Evolutionary conservation across 495 filamentous ascomycete genomes (phyloP).

Genomic region (Margaritispora aquatica): DNA sequence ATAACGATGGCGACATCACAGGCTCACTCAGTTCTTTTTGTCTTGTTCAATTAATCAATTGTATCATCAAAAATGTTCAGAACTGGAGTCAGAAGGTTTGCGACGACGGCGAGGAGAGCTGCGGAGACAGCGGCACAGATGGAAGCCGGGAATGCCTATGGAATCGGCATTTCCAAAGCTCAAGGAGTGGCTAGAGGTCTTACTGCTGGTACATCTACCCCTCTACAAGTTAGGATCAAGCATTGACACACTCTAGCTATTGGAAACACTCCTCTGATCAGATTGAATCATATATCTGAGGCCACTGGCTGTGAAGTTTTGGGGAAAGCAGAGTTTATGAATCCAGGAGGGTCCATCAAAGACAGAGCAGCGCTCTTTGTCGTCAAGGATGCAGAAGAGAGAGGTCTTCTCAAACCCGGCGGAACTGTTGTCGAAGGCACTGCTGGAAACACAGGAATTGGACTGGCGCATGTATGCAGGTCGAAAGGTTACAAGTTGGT

Average conservation of each 20-base stretch:
- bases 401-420: slow-evolving; percentile 70
- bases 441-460: slow-evolving; percentile 96
- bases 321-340: slow-evolving; percentile 98
- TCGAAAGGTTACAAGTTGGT: slow-evolving; percentile 89
- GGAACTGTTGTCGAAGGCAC: slow-evolving; percentile 97
- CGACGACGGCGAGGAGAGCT: slow-evolving; percentile 46
- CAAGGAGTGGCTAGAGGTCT: slow-evolving; percentile 81
- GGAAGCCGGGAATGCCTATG: slow-evolving; percentile 52
- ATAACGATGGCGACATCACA: background rate
- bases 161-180: slow-evolving; percentile 65
- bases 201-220: slow-evolving; percentile 64
- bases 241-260: slow-evolving; percentile 47
- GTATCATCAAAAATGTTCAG: slow-evolving; percentile 44
- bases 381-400: slow-evolving; percentile 87
- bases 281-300: slow-evolving; percentile 78
- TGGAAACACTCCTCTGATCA: slow-evolving; percentile 93
- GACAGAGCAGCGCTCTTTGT: slow-evolving; percentile 94
- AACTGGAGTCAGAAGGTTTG: slow-evolving; percentile 48
- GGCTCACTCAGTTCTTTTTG: background rate
- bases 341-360: slow-evolving; percentile 94
- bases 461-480: slow-evolving; percentile 92
- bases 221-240: slow-evolving; percentile 6
- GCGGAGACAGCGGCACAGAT: slow-evolving; percentile 33
- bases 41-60: background rate
- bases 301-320: slow-evolving; percentile 92